Conservation (phyloP, 768 basidiomycete genomes). For the Suillus occidentalis region DNA sequence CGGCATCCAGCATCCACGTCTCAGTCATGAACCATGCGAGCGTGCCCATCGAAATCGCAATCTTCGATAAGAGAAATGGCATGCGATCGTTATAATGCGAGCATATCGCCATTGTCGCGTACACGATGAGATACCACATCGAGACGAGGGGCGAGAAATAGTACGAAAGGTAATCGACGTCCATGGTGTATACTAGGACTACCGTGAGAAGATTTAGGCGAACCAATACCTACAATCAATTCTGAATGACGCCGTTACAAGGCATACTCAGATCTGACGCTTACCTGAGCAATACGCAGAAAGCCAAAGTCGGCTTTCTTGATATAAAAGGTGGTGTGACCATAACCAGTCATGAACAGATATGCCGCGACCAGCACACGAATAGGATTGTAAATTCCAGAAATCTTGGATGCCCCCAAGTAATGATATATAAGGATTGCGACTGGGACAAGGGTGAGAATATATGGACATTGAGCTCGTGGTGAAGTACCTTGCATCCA, state of each 20-base stretch:
- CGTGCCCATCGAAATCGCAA: slow-evolving; percentile 59
- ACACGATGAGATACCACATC: slow-evolving; percentile 88
- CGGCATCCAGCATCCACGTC: slow-evolving; percentile 56
- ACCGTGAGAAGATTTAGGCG: slow-evolving; percentile 84
- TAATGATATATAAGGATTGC: slow-evolving; percentile 93
- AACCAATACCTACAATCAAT: slow-evolving; percentile 57
- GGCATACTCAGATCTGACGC: slow-evolving; percentile 14
- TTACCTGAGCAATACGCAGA: slow-evolving; percentile 68
- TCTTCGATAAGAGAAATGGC: slow-evolving; percentile 68
- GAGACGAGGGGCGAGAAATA: slow-evolving; percentile 91
- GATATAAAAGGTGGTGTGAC: slow-evolving; percentile 85
- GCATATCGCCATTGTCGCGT: slow-evolving; percentile 72
- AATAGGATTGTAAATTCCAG: slow-evolving; percentile 91
- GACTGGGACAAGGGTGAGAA: slow-evolving; percentile 45
- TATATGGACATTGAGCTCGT: neutral
- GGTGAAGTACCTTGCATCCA: slow-evolving; percentile 88
- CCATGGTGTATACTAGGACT: slow-evolving; percentile 84
- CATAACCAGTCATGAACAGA: slow-evolving; percentile 93
- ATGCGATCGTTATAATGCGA: slow-evolving; percentile 71
- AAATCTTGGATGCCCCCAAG: slow-evolving; percentile 83
- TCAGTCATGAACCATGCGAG: slow-evolving; percentile 69
- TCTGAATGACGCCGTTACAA: slow-evolving; percentile 1
- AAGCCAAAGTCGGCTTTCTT: slow-evolving; percentile 88
- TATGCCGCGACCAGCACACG: slow-evolving; percentile 87
- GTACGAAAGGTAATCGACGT: slow-evolving; percentile 88